A percentile compares a stretch with the other conserved stretches of the same genome.
Evolutionary conservation across 495 filamentous ascomycete genomes (phyloP).

Genomic region (Pyrenula massariospora): DNA sequence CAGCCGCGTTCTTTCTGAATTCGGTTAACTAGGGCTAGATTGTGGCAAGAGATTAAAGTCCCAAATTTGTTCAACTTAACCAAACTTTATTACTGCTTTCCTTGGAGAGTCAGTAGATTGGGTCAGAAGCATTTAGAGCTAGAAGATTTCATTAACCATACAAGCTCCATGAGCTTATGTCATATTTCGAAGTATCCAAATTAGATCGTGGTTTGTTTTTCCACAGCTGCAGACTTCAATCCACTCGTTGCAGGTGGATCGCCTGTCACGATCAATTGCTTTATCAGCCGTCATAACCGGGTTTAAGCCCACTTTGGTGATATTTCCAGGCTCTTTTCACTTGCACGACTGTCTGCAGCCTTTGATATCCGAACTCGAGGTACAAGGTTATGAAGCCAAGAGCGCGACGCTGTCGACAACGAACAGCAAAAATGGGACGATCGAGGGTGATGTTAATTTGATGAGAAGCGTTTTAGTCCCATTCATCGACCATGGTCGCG

Average conservation of each 20-base stretch:
- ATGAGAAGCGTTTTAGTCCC: slow-evolving; percentile 2
- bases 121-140: not conserved
- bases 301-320: not conserved
- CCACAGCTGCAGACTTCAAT: not conserved
- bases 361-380: not conserved
- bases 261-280: not conserved
- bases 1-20: too few species aligned
- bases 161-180: not conserved
- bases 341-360: not conserved
- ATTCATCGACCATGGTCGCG: slow-evolving; percentile 13
- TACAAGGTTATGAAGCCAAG: slow-evolving; percentile 16
- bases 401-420: slow-evolving; percentile 15
- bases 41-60: not conserved
- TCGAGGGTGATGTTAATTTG: slow-evolving; percentile 2
- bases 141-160: not conserved
- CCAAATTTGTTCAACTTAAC: not conserved
- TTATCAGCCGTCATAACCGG: not conserved
- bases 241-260: not conserved
- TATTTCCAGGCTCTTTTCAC: not conserved
- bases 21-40: too few species aligned
- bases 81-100: not conserved
- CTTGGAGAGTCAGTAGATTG: not conserved
- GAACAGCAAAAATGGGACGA: slow-evolving; percentile 8
- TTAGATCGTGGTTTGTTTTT: not conserved
- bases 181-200: not conserved